Conservation (phyloP, 2,329 filamentous ascomycete genomes). For the Pseudogymnoascus sp. region DNA sequence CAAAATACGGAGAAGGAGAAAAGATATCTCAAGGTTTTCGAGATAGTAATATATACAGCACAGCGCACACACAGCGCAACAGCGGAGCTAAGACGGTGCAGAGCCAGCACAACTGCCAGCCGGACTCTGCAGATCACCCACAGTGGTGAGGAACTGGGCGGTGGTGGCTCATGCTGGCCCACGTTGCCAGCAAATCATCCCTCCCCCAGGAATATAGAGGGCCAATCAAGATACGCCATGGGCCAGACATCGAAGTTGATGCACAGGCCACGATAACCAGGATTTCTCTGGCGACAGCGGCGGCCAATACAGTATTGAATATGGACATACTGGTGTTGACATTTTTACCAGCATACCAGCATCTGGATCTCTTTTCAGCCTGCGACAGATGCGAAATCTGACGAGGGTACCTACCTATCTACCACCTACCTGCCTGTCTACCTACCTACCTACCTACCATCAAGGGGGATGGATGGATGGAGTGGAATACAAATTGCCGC, state of each 20-base stretch:
- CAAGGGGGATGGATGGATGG: neutral
- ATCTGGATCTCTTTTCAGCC: conserved; percentile 5
- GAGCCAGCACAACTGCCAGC: conserved; percentile 9
- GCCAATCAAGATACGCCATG: conserved; percentile 6
- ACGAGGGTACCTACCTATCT: conserved; percentile 2
- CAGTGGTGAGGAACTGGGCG: conserved; percentile 8
- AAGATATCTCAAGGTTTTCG: neutral
- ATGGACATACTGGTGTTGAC: neutral
- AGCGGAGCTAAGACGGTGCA: conserved; percentile 6
- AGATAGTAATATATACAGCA: neutral
- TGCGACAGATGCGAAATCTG: conserved; percentile 8
- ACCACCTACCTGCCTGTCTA: neutral
- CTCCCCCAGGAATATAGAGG: conserved; percentile 6
- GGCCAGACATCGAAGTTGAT: neutral
- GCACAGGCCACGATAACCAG: conserved; percentile 5
- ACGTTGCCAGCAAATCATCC: conserved; percentile 11
- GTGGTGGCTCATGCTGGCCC: conserved; percentile 9
- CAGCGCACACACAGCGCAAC: neutral
- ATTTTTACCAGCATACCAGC: neutral
- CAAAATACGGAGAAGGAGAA: conserved; percentile 6
- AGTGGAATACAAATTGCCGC: neutral
- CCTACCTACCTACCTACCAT: neutral
- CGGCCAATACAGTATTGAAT: conserved; percentile 4
- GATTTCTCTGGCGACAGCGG: conserved; percentile 7
- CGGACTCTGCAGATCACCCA: conserved; percentile 8